Percentiles rank a stretch among this genome's conserved stretches.
Conservation (phyloP, 345 rosid species). For the Populus simonii region DNA sequence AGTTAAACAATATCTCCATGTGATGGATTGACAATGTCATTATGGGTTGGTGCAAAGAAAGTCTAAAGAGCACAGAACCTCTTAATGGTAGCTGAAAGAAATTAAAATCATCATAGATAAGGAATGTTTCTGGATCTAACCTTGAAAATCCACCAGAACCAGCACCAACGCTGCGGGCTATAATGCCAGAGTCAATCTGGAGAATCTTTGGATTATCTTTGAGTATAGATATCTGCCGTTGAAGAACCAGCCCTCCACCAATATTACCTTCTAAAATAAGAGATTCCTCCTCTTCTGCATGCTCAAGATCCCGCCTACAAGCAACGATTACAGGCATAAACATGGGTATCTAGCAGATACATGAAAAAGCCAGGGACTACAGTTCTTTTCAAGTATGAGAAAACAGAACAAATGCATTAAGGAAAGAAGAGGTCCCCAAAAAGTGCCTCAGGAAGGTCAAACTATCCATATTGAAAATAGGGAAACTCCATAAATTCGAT, state of each 20-base stretch:
- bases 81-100: neutral
- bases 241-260: constrained; percentile 78
- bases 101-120: neutral
- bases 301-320: constrained; percentile 68
- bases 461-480: no score
- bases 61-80: neutral
- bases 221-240: constrained; percentile 45
- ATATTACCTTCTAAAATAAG: constrained; percentile 64
- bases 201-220: constrained; percentile 47
- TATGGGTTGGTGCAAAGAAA: neutral
- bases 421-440: no score
- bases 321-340: neutral
- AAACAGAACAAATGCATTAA: neutral
- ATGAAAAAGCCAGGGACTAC: neutral
- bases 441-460: no score
- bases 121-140: constrained; percentile 28
- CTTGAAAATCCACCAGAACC: constrained; percentile 96
- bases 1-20: neutral
- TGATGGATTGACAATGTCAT: neutral
- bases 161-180: constrained; percentile 78
- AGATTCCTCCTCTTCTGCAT: constrained; percentile 74
- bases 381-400: neutral
- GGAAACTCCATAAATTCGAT: no score
- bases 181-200: constrained; percentile 57
- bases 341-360: neutral